Evolutionary conservation across 2,329 filamentous ascomycete species (phyloP).

Genomic region (Phaeosphaeriaceae sp.): DNA sequence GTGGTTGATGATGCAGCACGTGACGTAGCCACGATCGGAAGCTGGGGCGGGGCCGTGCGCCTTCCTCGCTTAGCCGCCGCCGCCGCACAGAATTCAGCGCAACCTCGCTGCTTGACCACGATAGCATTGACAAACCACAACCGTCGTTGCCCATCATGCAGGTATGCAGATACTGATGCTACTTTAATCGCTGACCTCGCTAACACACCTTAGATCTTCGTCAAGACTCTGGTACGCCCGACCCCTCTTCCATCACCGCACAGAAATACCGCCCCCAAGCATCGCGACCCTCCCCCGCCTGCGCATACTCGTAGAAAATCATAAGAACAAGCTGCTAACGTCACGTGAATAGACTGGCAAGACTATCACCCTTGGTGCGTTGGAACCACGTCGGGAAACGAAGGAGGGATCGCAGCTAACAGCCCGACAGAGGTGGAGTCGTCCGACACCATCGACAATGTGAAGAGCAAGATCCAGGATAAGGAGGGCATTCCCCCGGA

Average conservation of each 20-base stretch:
- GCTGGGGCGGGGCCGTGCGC: background rate
- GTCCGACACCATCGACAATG: constrained; percentile 99
- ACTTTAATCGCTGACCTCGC: background rate
- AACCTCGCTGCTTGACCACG: background rate
- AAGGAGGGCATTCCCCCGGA: constrained; percentile 99
- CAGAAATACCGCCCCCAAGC: constrained; percentile 21
- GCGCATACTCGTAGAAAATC: background rate
- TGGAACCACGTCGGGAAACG: constrained; percentile 63
- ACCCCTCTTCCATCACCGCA: constrained; percentile 13
- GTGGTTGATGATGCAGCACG: background rate
- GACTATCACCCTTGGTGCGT: constrained; percentile 85
- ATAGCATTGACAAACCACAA: background rate
- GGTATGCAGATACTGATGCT: background rate
- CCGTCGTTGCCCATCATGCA: background rate
- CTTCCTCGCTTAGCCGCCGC: background rate
- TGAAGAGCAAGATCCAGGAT: constrained; percentile 99
- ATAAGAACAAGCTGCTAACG: background rate
- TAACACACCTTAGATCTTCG: constrained; percentile 68
- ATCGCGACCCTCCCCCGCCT: background rate
- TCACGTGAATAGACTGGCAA: constrained; percentile 73
- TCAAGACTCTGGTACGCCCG: constrained; percentile 81
- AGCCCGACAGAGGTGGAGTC: constrained; percentile 71
- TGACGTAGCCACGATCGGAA: background rate
- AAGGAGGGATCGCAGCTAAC: background rate
- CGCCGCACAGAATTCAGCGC: background rate